phyloP scores from a whole-genome alignment of 2,329 filamentous ascomycete genomes.

The Ophiostoma populinum region DNA sequence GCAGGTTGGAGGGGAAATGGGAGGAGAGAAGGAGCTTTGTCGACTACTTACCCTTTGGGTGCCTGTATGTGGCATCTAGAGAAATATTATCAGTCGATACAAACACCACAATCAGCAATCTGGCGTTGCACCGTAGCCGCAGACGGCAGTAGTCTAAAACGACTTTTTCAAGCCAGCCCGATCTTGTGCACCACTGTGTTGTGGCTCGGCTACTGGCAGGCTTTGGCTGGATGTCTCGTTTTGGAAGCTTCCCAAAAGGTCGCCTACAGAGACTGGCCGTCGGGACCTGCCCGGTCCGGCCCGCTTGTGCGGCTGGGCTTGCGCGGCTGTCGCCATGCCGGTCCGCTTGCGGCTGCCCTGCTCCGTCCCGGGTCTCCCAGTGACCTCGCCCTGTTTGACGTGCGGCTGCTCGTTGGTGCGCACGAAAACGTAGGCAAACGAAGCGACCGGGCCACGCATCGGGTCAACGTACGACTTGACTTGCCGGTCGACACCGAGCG shows the following conservation, averaged over 20 bases:
- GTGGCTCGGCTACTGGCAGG: no score
- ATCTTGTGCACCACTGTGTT: no score
- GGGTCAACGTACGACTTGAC: neutral
- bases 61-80: slow-evolving; percentile 18
- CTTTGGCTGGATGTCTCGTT: no score
- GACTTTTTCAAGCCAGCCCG: no score
- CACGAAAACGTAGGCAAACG: neutral
- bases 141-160: no score
- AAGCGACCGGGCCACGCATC: neutral
- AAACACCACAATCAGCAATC: slow-evolving; percentile 10
- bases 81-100: slow-evolving; percentile 21
- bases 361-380: neutral
- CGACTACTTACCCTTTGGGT: slow-evolving; percentile 42
- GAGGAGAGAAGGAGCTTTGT: slow-evolving; percentile 37
- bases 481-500: slow-evolving; percentile 1
- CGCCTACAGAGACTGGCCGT: no score
- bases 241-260: no score
- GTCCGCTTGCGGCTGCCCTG: no score
- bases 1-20: slow-evolving; percentile 52
- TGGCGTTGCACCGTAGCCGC: no score
- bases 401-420: neutral
- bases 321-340: no score
- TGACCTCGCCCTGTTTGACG: neutral
- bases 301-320: no score
- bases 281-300: no score